These are phyloP conservation scores for Cladosporium velox DNA, from an alignment of 2,329 filamentous ascomycete species.

Conservation along the genomic window DNA sequence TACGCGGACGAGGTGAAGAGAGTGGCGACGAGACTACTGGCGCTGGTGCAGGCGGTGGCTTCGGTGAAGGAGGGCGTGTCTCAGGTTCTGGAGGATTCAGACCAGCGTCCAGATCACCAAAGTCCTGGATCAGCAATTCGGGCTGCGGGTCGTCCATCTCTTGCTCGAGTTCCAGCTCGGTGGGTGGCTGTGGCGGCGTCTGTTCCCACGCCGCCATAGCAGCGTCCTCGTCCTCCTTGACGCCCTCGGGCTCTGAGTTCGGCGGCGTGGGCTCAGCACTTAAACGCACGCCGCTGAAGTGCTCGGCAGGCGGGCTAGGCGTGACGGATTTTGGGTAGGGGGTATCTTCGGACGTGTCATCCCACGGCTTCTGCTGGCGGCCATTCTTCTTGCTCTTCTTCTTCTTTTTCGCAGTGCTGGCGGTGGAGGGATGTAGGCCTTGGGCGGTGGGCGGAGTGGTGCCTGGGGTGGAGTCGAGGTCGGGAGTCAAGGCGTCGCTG, in stretches of 20 bases:
- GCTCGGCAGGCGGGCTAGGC: slow-evolving; percentile 29
- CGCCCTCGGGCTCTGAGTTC: slow-evolving; percentile 17
- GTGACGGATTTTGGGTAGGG: slow-evolving; percentile 33
- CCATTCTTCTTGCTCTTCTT: slow-evolving; percentile 24
- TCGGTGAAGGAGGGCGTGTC: slow-evolving; percentile 11
- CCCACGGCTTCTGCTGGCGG: slow-evolving; percentile 19
- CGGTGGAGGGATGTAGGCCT: slow-evolving; percentile 19
- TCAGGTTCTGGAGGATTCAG: slow-evolving; percentile 6
- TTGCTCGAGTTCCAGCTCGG: slow-evolving; percentile 8
- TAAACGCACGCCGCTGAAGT: slow-evolving; percentile 15
- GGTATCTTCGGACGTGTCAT: slow-evolving; percentile 32
- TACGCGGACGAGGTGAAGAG: slow-evolving; percentile 19
- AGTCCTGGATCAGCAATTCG: slow-evolving; percentile 10
- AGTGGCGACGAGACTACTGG: not conserved
- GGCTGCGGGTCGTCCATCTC: not conserved
- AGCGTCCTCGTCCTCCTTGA: slow-evolving; percentile 14
- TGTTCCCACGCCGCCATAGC: slow-evolving; percentile 17
- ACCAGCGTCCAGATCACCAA: slow-evolving; percentile 1
- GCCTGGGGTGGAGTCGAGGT: slow-evolving; percentile 32
- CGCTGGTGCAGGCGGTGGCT: slow-evolving; percentile 4
- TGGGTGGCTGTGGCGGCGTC: slow-evolving; percentile 12
- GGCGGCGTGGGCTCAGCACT: slow-evolving; percentile 14
- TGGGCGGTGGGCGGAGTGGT: slow-evolving; percentile 23
- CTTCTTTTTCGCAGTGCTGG: slow-evolving; percentile 32
- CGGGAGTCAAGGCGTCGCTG: slow-evolving; percentile 27